Percentiles rank a stretch among this genome's conserved stretches.
phyloP scores from a whole-genome alignment of 176 grass and related monocot species.

The Hyparrhenia diplandra region DNA sequence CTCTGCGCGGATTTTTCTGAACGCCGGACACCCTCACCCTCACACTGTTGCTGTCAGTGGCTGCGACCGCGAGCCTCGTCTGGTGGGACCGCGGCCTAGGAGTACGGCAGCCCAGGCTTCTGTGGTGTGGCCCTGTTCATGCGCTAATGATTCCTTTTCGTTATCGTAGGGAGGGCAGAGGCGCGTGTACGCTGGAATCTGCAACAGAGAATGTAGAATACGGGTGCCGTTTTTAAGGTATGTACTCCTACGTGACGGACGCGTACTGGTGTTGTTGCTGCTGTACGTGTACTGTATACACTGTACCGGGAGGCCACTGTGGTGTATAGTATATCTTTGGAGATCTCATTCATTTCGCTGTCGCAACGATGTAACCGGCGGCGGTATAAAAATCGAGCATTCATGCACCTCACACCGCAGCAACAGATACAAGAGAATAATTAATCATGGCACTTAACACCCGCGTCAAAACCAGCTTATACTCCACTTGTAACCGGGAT shows the following conservation, averaged over 20 bases:
- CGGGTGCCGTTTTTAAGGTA: constrained; percentile 1
- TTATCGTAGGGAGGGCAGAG: not conserved
- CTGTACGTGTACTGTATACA: not conserved
- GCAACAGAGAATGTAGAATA: not conserved
- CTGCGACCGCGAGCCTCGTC: not conserved
- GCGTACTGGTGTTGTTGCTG: not conserved
- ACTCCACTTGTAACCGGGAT: not conserved
- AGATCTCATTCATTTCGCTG: not conserved
- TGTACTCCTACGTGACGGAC: not conserved
- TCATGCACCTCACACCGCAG: not conserved
- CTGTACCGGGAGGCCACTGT: too few relatives aligned
- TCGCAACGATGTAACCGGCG: not conserved
- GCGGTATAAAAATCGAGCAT: not conserved
- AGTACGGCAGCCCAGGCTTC: too few relatives aligned
- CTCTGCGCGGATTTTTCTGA: not conserved
- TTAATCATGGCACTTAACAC: not conserved
- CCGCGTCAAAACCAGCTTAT: not conserved
- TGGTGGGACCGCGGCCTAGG: not conserved
- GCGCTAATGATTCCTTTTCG: too few relatives aligned
- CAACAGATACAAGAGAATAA: not conserved
- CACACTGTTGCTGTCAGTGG: constrained; percentile 1
- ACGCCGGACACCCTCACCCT: not conserved
- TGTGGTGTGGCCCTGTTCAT: not conserved
- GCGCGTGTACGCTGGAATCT: not conserved
- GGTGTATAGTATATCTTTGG: not conserved